Evolutionary conservation across 345 rosid genomes (phyloP).

Genomic region (Toxicodendron radicans): DNA sequence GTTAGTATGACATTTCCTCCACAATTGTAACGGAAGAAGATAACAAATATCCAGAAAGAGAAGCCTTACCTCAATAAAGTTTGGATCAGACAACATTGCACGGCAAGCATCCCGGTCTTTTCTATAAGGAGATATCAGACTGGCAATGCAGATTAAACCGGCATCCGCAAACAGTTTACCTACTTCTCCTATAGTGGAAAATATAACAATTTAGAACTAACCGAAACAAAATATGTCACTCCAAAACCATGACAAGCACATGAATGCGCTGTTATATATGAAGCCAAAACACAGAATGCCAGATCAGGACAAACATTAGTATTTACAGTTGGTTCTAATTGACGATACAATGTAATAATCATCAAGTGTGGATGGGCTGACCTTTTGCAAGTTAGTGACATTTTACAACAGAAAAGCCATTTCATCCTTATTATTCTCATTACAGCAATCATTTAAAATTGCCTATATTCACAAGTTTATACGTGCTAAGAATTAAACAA

Average conservation of each 20-base stretch:
- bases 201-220: not conserved
- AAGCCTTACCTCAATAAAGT: slow-evolving; percentile 74
- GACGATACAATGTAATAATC: not conserved
- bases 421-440: not conserved
- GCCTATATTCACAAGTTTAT: too few relatives aligned
- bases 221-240: slow-evolving; percentile 7
- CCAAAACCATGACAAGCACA: not conserved
- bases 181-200: slow-evolving; percentile 63
- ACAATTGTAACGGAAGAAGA: not conserved
- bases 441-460: not conserved
- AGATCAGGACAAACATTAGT: not conserved
- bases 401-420: not conserved
- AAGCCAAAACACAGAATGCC: not conserved
- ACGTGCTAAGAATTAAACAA: not conserved
- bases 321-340: not conserved
- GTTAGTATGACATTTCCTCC: slow-evolving; percentile 2
- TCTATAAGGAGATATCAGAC: slow-evolving; percentile 88
- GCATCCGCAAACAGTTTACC: slow-evolving; percentile 92
- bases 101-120: slow-evolving; percentile 89
- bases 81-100: slow-evolving; percentile 59
- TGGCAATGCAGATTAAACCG: slow-evolving; percentile 87
- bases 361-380: not conserved
- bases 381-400: not conserved
- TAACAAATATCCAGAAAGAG: not conserved
- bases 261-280: not conserved